Conservation (phyloP, 352 stramenopile genomes). For the Phytophthora uliginosa region DNA sequence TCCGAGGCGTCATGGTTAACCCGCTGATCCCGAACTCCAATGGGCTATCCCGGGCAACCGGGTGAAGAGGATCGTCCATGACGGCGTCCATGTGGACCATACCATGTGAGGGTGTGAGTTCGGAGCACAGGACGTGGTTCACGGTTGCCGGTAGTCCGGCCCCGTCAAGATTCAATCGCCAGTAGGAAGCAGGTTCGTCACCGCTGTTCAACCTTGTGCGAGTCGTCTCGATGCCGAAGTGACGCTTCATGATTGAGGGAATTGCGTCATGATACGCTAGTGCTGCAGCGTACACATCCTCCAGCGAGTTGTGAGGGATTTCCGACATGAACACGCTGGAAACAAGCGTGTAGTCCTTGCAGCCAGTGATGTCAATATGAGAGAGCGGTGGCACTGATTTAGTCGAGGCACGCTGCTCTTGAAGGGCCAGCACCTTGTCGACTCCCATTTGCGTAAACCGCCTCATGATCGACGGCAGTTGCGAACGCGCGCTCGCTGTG, state of each 20-base stretch:
- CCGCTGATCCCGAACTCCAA: slow-evolving; percentile 32
- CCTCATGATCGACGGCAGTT: slow-evolving; percentile 37
- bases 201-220: slow-evolving; percentile 24
- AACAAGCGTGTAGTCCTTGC: slow-evolving; percentile 40
- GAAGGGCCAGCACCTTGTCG: slow-evolving; percentile 29
- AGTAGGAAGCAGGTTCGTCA: slow-evolving; percentile 25
- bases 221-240: slow-evolving; percentile 35
- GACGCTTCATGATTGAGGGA: slow-evolving; percentile 35
- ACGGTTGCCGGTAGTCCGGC: slow-evolving; percentile 16
- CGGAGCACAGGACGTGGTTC: slow-evolving; percentile 37
- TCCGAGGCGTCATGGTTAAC: slow-evolving; percentile 37
- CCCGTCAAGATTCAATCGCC: slow-evolving; percentile 26
- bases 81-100: slow-evolving; percentile 45
- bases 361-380: slow-evolving; percentile 41
- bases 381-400: slow-evolving; percentile 29
- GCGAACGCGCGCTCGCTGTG: slow-evolving; percentile 41
- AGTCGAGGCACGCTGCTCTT: not conserved
- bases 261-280: slow-evolving; percentile 33
- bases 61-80: slow-evolving; percentile 33
- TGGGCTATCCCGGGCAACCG: slow-evolving; percentile 4
- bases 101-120: slow-evolving; percentile 29
- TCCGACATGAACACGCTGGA: slow-evolving; percentile 68
- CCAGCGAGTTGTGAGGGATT: slow-evolving; percentile 45
- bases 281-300: slow-evolving; percentile 34
- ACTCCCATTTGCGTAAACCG: slow-evolving; percentile 36